phyloP scores from a whole-genome alignment of 805 yeast genomes.

The Saccharomycopsis vini region DNA sequence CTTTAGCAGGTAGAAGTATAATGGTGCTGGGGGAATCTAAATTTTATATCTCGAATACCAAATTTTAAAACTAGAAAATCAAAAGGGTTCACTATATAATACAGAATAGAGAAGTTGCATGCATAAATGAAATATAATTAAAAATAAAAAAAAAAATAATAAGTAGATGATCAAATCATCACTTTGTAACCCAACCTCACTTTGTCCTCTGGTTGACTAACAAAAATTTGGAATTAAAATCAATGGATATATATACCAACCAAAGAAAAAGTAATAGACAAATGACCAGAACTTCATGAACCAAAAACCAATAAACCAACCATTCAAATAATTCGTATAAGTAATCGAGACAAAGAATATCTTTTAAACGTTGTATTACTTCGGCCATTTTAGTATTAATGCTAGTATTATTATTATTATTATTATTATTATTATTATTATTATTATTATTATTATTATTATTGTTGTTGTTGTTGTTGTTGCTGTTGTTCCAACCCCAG shows the following conservation, averaged over 20 bases:
- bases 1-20: no score
- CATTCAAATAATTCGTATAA: conserved; percentile 7
- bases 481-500: neutral
- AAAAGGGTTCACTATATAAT: no score
- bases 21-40: neutral
- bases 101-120: no score
- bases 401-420: no score
- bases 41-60: neutral
- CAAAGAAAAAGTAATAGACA: conserved; percentile 8
- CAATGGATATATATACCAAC: conserved; percentile 7
- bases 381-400: neutral
- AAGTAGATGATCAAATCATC: neutral
- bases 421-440: no score
- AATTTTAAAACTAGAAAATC: neutral
- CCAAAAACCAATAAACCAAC: conserved; percentile 8
- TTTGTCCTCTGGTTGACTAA: conserved; percentile 2
- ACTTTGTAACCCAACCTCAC: no score
- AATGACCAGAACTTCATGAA: conserved; percentile 7
- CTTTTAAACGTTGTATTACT: neutral
- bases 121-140: no score
- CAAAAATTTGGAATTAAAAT: conserved; percentile 5
- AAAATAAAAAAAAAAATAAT: no score
- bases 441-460: no score
- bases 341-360: neutral
- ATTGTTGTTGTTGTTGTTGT: no score